Percentiles rank a stretch among this genome's conserved stretches.
phyloP scores from a whole-genome alignment of 768 basidiomycete species.

The Bullera alba region DNA sequence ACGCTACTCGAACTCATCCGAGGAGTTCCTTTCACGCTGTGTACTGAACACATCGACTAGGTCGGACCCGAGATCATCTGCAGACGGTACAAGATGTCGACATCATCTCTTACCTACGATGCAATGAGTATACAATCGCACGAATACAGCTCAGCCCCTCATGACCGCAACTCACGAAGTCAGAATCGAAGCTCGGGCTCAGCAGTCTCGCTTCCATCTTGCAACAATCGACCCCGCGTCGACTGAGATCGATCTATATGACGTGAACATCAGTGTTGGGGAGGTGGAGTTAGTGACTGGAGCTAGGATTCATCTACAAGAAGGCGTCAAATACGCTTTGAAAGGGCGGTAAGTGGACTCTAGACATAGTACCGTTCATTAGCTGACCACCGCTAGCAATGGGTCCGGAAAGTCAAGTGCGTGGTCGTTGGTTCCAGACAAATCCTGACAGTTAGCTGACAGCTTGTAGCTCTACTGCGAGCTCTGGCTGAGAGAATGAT shows the following conservation, averaged over 20 bases:
- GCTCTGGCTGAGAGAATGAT: conserved; percentile 51
- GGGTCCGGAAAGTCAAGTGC: conserved; percentile 55
- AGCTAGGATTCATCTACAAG: conserved; percentile 53
- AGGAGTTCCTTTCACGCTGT: too few species aligned
- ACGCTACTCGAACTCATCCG: too few species aligned
- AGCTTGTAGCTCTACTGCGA: conserved; percentile 46
- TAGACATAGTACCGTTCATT: not conserved
- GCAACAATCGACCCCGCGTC: conserved; percentile 29
- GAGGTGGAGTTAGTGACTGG: conserved; percentile 54
- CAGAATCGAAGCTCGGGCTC: conserved; percentile 17
- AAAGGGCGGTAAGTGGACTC: conserved; percentile 47
- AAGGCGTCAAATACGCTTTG: conserved; percentile 48
- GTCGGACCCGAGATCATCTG: too few species aligned
- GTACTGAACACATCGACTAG: too few species aligned
- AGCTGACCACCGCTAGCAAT: conserved; percentile 45
- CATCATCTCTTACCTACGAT: too few species aligned
- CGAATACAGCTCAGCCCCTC: too few species aligned
- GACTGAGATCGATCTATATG: conserved; percentile 54
- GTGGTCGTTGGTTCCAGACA: conserved; percentile 17
- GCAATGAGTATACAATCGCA: too few species aligned
- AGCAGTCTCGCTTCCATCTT: conserved; percentile 41
- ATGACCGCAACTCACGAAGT: too few species aligned
- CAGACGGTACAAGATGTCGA: too few species aligned
- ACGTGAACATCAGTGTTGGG: conserved; percentile 54
- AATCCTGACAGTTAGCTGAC: conserved; percentile 5